Conservation (phyloP, 441 rosid genomes). For the Aleurites moluccanus region DNA sequence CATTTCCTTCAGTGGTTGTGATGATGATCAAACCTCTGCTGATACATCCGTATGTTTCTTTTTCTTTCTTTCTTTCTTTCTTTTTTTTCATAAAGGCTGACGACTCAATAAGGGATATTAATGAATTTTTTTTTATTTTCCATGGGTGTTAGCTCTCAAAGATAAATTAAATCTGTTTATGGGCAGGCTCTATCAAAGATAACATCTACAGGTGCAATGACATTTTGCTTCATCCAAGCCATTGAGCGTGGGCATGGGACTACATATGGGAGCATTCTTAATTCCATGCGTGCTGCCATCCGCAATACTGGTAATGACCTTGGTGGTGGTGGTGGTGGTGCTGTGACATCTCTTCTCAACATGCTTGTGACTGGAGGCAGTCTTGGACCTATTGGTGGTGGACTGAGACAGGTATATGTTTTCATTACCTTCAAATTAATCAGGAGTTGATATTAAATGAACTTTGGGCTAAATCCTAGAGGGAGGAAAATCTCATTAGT, state of each 20-base stretch:
- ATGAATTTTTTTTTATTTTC: neutral
- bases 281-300: conserved; percentile 73
- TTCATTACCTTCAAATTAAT: neutral
- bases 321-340: conserved; percentile 63
- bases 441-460: neutral
- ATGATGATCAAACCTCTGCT: conserved; percentile 87
- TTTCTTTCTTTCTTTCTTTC: neutral
- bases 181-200: conserved; percentile 77
- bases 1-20: conserved; percentile 86
- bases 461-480: neutral
- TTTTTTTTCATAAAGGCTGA: neutral
- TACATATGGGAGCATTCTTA: conserved; percentile 82
- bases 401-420: conserved; percentile 63
- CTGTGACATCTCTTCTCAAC: conserved; percentile 64
- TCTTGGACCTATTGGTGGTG: conserved; percentile 30
- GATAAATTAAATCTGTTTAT: neutral
- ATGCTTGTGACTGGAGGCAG: conserved; percentile 88
- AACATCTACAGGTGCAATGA: conserved; percentile 95
- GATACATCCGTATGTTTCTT: conserved; percentile 73
- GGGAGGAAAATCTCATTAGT: neutral
- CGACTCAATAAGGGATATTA: neutral
- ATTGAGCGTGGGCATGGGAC: conserved; percentile 67
- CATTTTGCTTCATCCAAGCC: conserved; percentile 91
- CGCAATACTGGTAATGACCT: conserved; percentile 43
- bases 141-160: conserved; percentile 1